Evolutionary conservation across 2,329 filamentous ascomycete species (phyloP).

Genomic region (Raffaelea albimanens): DNA sequence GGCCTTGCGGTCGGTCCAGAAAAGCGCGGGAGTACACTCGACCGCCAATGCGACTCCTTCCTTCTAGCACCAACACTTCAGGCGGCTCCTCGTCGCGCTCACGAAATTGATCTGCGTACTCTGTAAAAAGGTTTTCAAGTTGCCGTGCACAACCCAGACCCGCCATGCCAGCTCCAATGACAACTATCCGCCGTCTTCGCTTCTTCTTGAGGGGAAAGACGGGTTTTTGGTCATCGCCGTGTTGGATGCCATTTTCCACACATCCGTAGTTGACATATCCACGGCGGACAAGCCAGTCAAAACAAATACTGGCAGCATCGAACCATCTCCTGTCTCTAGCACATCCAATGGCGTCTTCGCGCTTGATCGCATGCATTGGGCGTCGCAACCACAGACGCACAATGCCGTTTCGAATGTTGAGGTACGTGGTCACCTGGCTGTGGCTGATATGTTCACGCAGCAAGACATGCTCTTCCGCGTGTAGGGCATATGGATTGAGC

Average conservation of each 20-base stretch:
- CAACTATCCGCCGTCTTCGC: constrained; percentile 59
- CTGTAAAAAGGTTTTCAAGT: constrained; percentile 73
- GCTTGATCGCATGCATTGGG: constrained; percentile 70
- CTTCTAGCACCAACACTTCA: constrained; percentile 74
- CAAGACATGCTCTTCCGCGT: constrained; percentile 73
- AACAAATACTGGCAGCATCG: constrained; percentile 76
- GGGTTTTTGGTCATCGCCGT: constrained; percentile 23
- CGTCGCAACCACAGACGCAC: constrained; percentile 83
- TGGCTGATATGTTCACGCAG: constrained; percentile 75
- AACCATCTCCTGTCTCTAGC: constrained; percentile 84
- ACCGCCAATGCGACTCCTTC: constrained; percentile 76
- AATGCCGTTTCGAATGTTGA: constrained; percentile 94
- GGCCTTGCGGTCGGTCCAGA: constrained; percentile 20
- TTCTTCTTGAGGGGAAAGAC: too few species aligned
- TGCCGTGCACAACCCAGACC: constrained; percentile 89
- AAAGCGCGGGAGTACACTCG: constrained; percentile 79
- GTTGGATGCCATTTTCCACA: constrained; percentile 38
- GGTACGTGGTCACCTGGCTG: constrained; percentile 84
- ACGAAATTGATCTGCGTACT: constrained; percentile 62
- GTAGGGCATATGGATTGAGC: constrained; percentile 80
- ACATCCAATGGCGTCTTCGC: constrained; percentile 83
- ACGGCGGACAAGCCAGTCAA: constrained; percentile 81
- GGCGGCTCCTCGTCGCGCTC: constrained; percentile 59
- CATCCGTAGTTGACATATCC: constrained; percentile 98
- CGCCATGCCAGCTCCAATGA: constrained; percentile 91